Percentiles rank a stretch among this genome's conserved stretches.
phyloP scores from a whole-genome alignment of 225 moss, liverwort and hornwort genomes.

The Marchantia paleacea region DNA sequence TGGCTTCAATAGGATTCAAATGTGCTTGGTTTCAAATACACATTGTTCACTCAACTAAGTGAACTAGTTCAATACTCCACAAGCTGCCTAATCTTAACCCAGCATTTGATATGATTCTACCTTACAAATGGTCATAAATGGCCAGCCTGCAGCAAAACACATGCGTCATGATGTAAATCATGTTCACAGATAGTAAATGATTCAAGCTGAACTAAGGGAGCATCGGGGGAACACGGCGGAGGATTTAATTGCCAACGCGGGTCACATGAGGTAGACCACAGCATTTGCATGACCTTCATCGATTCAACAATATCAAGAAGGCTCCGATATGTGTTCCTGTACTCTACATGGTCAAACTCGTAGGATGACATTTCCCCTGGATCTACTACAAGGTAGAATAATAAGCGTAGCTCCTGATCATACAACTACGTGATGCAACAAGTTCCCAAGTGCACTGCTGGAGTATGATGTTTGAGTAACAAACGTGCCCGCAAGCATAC shows the following conservation, averaged over 20 bases:
- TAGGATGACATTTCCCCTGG: background rate
- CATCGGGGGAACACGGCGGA: background rate
- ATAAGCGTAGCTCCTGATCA: background rate
- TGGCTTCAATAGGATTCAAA: too few relatives aligned
- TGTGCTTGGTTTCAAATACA: too few relatives aligned
- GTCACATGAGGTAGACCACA: background rate
- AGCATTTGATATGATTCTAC: too few relatives aligned
- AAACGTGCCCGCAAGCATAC: background rate
- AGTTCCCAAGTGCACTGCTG: background rate
- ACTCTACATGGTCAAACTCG: background rate
- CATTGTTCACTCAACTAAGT: too few relatives aligned
- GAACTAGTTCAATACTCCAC: too few relatives aligned
- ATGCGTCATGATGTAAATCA: too few relatives aligned
- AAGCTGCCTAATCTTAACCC: too few relatives aligned
- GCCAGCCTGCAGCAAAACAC: too few relatives aligned
- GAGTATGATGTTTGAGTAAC: background rate
- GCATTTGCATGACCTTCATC: background rate
- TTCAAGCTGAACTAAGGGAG: background rate
- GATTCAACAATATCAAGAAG: background rate
- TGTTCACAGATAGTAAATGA: too few relatives aligned
- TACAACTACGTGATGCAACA: constrained; percentile 1
- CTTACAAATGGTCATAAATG: too few relatives aligned
- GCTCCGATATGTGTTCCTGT: background rate
- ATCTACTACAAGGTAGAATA: constrained; percentile 1
- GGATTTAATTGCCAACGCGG: background rate